phyloP scores from a whole-genome alignment of 768 basidiomycete species.

The Boletus sensibilis region DNA sequence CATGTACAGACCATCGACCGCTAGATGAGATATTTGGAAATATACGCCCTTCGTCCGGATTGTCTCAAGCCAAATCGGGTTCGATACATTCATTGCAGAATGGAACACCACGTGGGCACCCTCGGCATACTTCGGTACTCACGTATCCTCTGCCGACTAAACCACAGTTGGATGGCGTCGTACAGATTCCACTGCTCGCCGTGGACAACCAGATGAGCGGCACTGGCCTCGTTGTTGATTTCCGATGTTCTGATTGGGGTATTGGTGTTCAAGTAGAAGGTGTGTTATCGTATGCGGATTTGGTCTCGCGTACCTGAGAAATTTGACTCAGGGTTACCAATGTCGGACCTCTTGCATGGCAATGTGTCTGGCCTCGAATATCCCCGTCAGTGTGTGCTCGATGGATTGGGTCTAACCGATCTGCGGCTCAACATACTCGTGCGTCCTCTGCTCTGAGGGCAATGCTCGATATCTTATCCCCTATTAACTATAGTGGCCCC shows the following conservation, averaged over 20 bases:
- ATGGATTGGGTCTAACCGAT: constrained; percentile 17
- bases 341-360: constrained; percentile 25
- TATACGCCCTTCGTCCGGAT: neutral
- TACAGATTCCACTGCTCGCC: constrained; percentile 24
- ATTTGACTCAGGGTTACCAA: constrained; percentile 19
- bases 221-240: constrained; percentile 20
- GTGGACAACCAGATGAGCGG: constrained; percentile 23
- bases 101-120: constrained; percentile 1
- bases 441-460: neutral
- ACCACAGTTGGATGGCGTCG: constrained; percentile 20
- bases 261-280: constrained; percentile 24
- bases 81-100: neutral
- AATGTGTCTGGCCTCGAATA: constrained; percentile 21
- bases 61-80: neutral
- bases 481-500: constrained; percentile 22
- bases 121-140: constrained; percentile 2
- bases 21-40: constrained; percentile 28
- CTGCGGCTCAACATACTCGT: constrained; percentile 26
- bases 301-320: neutral
- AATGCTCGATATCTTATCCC: neutral
- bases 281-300: neutral
- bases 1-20: constrained; percentile 28
- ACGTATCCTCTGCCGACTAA: constrained; percentile 21
- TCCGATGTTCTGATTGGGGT: constrained; percentile 23
- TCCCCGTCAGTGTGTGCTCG: constrained; percentile 20